Conservation (phyloP, 768 basidiomycete species). For the Boletellus sp. region DNA sequence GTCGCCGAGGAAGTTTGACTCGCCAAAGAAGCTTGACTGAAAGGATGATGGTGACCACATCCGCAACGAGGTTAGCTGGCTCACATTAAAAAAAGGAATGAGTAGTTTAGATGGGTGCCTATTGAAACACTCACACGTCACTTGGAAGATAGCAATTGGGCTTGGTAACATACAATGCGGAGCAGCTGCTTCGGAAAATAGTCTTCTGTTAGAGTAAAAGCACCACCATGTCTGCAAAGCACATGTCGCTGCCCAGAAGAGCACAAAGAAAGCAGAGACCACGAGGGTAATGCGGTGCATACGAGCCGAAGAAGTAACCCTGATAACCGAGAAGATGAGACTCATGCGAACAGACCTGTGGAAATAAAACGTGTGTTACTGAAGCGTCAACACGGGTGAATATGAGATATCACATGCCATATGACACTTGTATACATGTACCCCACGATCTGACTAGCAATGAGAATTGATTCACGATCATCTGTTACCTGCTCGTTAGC, state of each 20-base stretch:
- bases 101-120: too few relatives aligned
- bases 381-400: neutral
- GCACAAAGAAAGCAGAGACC: neutral
- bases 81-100: neutral
- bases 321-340: constrained; percentile 12
- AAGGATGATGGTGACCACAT: neutral
- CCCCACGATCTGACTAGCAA: neutral
- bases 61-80: constrained; percentile 6
- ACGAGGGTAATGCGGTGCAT: constrained; percentile 1
- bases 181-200: too few relatives aligned
- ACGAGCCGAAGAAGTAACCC: neutral
- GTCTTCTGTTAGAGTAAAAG: too few relatives aligned
- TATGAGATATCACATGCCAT: constrained; percentile 6
- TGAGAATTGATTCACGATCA: neutral
- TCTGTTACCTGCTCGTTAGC: constrained; percentile 1
- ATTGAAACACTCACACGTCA: constrained; percentile 1
- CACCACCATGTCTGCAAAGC: neutral
- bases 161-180: neutral
- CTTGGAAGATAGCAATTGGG: constrained; percentile 1
- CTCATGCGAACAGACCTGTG: constrained; percentile 19
- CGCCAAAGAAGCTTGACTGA: constrained; percentile 16
- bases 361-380: too few relatives aligned
- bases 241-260: constrained; percentile 6
- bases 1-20: constrained; percentile 12
- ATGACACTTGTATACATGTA: constrained; percentile 7